These are phyloP conservation scores for Fusarium buharicum DNA, from an alignment of 2,329 filamentous ascomycete genomes.

Conservation along the genomic window DNA sequence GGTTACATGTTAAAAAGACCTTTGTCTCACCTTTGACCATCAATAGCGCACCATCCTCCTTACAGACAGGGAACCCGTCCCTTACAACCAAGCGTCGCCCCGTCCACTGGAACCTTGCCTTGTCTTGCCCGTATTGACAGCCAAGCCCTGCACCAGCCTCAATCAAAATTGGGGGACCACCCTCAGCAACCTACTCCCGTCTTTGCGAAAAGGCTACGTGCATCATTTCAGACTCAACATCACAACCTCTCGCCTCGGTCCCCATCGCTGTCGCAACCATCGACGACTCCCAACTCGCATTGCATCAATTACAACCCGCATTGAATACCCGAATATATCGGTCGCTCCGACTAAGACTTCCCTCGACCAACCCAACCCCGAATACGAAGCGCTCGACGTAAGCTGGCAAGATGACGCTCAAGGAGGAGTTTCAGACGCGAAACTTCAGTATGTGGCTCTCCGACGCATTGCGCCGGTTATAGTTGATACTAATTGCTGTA, in stretches of 20 bases:
- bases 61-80: conserved; percentile 18
- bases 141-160: conserved; percentile 43
- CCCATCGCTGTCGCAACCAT: conserved; percentile 35
- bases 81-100: too few species aligned
- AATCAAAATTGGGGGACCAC: conserved; percentile 45
- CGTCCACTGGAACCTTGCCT: conserved; percentile 33
- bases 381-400: conserved; percentile 42
- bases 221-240: conserved; percentile 45
- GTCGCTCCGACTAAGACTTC: conserved; percentile 15
- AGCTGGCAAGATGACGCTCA: conserved; percentile 71
- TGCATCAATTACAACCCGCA: conserved; percentile 9
- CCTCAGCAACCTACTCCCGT: conserved; percentile 25
- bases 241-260: conserved; percentile 27
- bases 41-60: conserved; percentile 21
- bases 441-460: conserved; percentile 73
- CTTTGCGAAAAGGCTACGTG: conserved; percentile 49
- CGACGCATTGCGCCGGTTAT: conserved; percentile 4
- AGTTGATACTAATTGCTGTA: conserved; percentile 48
- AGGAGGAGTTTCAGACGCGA: conserved; percentile 76
- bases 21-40: conserved; percentile 20
- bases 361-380: conserved; percentile 22
- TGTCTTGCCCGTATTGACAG: conserved; percentile 30
- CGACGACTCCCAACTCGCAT: conserved; percentile 28
- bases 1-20: conserved; percentile 15
- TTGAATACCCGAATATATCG: conserved; percentile 14